These are phyloP conservation scores for Paraurostyla sp. DNA, from an alignment of 73 alveolate species.

Conservation along the genomic window DNA sequence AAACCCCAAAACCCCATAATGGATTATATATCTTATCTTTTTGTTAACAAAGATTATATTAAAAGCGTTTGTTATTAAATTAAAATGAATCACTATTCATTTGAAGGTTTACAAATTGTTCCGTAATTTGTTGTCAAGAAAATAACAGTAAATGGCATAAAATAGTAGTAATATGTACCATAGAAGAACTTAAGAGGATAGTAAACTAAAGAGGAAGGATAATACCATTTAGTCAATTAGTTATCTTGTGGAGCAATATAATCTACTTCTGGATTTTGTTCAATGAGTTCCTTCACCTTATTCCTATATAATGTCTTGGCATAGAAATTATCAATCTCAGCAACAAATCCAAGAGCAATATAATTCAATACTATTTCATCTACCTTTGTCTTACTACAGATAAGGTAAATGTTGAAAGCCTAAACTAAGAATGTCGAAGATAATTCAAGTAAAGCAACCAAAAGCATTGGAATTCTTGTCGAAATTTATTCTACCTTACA, in stretches of 20 bases:
- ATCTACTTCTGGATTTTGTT: background rate
- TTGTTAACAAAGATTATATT: too few species aligned
- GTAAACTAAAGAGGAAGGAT: background rate
- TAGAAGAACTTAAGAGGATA: background rate
- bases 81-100: too few species aligned
- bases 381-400: background rate
- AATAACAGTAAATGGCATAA: background rate
- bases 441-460: background rate
- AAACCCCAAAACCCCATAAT: too few species aligned
- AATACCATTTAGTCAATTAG: background rate
- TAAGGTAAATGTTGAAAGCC: background rate
- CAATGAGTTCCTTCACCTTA: background rate
- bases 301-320: background rate
- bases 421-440: background rate
- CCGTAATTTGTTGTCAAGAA: background rate
- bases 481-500: background rate
- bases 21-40: too few species aligned
- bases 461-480: background rate
- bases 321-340: background rate
- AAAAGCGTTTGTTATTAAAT: too few species aligned
- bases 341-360: constrained; percentile 16
- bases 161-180: background rate
- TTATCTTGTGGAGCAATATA: background rate
- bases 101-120: background rate
- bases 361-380: background rate